A percentile compares a stretch with the other conserved stretches of the same genome.
phyloP scores from a whole-genome alignment of 2,329 filamentous ascomycete genomes.

The Xenoacremonium recifei region DNA sequence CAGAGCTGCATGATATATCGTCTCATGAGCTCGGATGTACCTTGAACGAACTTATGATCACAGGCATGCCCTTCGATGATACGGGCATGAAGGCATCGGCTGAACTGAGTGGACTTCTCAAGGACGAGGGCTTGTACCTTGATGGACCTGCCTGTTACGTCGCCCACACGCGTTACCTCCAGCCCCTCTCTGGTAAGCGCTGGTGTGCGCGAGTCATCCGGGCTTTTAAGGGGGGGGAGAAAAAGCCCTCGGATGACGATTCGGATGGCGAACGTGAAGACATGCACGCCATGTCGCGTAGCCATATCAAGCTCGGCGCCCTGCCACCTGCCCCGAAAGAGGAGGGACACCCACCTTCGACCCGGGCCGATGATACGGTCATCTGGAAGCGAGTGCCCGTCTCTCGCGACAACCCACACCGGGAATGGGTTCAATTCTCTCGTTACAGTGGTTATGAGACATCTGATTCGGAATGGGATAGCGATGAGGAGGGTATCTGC shows the following conservation, averaged over 20 bases:
- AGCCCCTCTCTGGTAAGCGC: slow-evolving; percentile 36
- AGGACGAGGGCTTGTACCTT: slow-evolving; percentile 52
- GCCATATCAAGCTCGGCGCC: slow-evolving; percentile 28
- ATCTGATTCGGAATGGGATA: slow-evolving; percentile 30
- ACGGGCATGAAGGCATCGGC: slow-evolving; percentile 44
- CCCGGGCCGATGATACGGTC: slow-evolving; percentile 40
- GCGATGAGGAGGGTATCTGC: slow-evolving; percentile 35
- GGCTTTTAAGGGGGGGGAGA: slow-evolving; percentile 39
- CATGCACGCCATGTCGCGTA: slow-evolving; percentile 16
- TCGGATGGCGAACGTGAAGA: slow-evolving; percentile 23
- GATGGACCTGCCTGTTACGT: slow-evolving; percentile 45
- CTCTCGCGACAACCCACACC: slow-evolving; percentile 37
- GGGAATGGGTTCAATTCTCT: slow-evolving; percentile 50
- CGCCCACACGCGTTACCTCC: slow-evolving; percentile 38
- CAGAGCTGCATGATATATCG: slow-evolving; percentile 50
- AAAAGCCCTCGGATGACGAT: slow-evolving; percentile 21
- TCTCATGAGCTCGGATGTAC: slow-evolving; percentile 53
- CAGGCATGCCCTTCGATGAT: slow-evolving; percentile 50
- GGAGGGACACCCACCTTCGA: slow-evolving; percentile 41
- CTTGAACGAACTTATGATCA: slow-evolving; percentile 52
- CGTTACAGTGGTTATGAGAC: slow-evolving; percentile 38
- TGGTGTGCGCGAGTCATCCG: slow-evolving; percentile 47
- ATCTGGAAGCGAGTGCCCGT: slow-evolving; percentile 52
- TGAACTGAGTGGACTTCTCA: slow-evolving; percentile 52
- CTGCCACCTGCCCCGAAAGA: slow-evolving; percentile 43